Conservation (phyloP, 2,329 filamentous ascomycete genomes). For the Epichloe uncinata region DNA sequence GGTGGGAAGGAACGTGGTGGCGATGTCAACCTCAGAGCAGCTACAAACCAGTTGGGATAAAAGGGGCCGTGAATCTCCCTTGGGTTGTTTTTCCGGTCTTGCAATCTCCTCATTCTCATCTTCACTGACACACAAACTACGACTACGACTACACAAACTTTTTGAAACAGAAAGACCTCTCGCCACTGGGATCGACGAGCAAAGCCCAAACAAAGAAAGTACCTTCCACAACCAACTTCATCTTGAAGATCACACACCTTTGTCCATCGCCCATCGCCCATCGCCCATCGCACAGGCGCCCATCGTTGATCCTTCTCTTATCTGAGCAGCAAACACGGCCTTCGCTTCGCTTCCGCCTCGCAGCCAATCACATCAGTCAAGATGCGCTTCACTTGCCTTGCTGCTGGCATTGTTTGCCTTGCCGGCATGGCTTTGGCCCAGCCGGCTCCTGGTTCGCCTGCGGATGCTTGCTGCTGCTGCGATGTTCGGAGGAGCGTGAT, state of each 20-base stretch:
- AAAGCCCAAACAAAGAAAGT: too few relatives aligned
- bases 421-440: conserved; percentile 1
- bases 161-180: too few relatives aligned
- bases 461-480: conserved; percentile 21
- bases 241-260: too few relatives aligned
- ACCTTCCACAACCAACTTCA: background rate
- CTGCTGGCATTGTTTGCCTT: conserved; percentile 6
- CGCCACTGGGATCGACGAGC: background rate
- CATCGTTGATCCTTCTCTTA: too few relatives aligned
- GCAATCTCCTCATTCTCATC: background rate
- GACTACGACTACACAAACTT: too few relatives aligned
- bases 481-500: conserved; percentile 13
- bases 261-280: too few relatives aligned
- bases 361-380: background rate
- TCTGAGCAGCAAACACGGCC: background rate
- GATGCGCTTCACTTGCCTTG: conserved; percentile 15
- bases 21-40: background rate
- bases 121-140: background rate
- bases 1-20: background rate
- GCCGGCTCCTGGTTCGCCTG: conserved; percentile 1
- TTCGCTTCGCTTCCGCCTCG: background rate
- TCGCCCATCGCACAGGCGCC: background rate
- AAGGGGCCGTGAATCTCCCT: background rate
- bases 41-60: background rate
- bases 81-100: background rate